Conservation (phyloP, 2,329 filamentous ascomycete species). For the Xylariaceae sp. region DNA sequence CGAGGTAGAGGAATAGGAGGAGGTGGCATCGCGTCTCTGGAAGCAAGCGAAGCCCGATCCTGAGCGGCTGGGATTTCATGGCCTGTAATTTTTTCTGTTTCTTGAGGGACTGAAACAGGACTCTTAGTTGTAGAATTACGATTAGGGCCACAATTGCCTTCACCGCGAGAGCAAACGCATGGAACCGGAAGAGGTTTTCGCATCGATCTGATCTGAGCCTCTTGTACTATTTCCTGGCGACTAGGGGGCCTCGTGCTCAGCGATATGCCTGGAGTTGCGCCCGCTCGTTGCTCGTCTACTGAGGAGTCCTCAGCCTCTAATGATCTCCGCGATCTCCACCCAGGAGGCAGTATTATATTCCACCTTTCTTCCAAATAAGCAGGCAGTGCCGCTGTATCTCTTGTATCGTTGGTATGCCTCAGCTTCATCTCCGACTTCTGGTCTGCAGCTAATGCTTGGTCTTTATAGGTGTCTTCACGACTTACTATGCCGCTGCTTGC, state of each 20-base stretch:
- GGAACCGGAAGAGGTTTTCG: background rate
- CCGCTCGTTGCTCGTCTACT: background rate
- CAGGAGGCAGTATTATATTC: slow-evolving; percentile 29
- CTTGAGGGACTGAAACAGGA: background rate
- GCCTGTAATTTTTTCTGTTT: background rate
- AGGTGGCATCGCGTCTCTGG: slow-evolving; percentile 42
- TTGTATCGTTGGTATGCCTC: background rate
- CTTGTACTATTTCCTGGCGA: slow-evolving; percentile 9
- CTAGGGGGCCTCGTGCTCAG: background rate
- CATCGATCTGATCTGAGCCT: background rate
- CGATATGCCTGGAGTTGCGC: background rate
- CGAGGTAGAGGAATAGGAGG: slow-evolving; percentile 36
- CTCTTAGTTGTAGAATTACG: background rate
- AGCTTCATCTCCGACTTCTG: background rate
- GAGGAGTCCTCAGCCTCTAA: background rate
- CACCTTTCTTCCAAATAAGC: slow-evolving; percentile 23
- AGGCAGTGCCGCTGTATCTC: background rate
- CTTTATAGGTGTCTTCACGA: background rate
- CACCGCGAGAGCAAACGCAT: background rate
- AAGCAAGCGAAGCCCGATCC: slow-evolving; percentile 32
- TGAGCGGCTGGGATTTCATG: background rate
- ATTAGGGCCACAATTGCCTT: background rate
- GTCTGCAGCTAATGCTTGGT: background rate
- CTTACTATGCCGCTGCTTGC: background rate
- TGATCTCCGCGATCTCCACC: slow-evolving; percentile 19